Conservation (phyloP, 1,284 basidiomycete genomes). For the Sphagnurus paluster region DNA sequence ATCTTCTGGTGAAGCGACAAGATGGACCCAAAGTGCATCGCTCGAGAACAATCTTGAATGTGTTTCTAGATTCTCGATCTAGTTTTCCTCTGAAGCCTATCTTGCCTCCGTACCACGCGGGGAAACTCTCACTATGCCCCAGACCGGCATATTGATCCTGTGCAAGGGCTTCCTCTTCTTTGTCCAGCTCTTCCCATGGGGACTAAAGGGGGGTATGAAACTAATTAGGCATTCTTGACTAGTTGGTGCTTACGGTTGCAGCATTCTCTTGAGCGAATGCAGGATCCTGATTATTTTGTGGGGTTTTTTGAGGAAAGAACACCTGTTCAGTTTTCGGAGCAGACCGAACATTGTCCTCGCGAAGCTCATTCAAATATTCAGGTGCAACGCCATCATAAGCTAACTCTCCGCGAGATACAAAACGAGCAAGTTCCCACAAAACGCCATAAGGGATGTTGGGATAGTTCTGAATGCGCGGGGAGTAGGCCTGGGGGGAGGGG, state of each 20-base stretch:
- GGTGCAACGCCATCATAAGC: conserved; percentile 11
- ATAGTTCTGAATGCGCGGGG: conserved; percentile 3
- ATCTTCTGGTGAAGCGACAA: conserved; percentile 39
- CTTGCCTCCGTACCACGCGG: conserved; percentile 45
- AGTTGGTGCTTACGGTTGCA: conserved; percentile 29
- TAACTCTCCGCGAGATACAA: conserved; percentile 12
- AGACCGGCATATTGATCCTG: conserved; percentile 29
- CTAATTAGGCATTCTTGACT: not conserved
- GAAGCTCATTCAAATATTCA: conserved; percentile 8
- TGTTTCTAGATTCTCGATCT: conserved; percentile 9
- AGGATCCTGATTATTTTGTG: conserved; percentile 5
- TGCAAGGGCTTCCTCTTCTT: conserved; percentile 31
- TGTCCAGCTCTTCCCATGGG: conserved; percentile 42
- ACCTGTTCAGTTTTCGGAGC: conserved; percentile 15
- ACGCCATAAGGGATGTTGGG: conserved; percentile 18
- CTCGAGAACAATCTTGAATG: conserved; percentile 32
- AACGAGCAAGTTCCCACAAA: conserved; percentile 21
- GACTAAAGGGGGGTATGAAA: conserved; percentile 24
- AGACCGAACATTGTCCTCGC: conserved; percentile 17
- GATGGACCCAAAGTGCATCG: conserved; percentile 37
- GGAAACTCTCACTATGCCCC: conserved; percentile 29
- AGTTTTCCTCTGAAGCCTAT: conserved; percentile 35
- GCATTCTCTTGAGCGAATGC: conserved; percentile 35
- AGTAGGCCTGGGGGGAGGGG: conserved; percentile 10
- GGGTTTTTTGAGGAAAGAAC: conserved; percentile 5